phyloP scores from a whole-genome alignment of 805 yeast genomes.

The Candida dendrica region DNA sequence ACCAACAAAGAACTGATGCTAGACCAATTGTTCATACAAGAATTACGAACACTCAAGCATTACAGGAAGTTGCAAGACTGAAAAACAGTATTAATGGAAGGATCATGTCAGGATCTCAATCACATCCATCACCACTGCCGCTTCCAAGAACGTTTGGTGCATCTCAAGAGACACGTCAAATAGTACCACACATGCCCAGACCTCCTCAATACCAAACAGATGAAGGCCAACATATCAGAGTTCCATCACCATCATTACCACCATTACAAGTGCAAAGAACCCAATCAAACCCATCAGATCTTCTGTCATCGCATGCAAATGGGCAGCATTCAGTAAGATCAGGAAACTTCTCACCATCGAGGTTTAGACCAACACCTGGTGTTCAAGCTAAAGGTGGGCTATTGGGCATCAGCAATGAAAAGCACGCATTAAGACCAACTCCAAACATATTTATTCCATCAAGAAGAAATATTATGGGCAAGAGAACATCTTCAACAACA shows the following conservation, averaged over 20 bases:
- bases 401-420: not conserved
- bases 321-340: constrained; percentile 1
- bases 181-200: too few species aligned
- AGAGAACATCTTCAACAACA: not conserved
- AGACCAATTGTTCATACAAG: not conserved
- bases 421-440: not conserved
- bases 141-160: too few species aligned
- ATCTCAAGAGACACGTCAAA: too few species aligned
- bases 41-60: too few species aligned
- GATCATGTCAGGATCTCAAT: too few species aligned
- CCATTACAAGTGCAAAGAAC: too few species aligned
- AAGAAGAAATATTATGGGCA: not conserved
- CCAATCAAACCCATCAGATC: too few species aligned
- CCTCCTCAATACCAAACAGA: not conserved
- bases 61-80: too few species aligned
- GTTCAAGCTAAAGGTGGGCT: not conserved
- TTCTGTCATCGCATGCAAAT: too few species aligned
- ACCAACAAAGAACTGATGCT: not conserved
- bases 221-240: not conserved
- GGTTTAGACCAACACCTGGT: constrained; percentile 1
- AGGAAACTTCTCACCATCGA: constrained; percentile 1
- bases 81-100: too few species aligned
- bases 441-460: constrained; percentile 1
- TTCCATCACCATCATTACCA: too few species aligned
- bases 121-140: too few species aligned